Evolutionary conservation across 2,329 filamentous ascomycete genomes (phyloP), one percentile per base, ranked within the genome.

Genomic region (Coleophoma crateriformis): DNA sequence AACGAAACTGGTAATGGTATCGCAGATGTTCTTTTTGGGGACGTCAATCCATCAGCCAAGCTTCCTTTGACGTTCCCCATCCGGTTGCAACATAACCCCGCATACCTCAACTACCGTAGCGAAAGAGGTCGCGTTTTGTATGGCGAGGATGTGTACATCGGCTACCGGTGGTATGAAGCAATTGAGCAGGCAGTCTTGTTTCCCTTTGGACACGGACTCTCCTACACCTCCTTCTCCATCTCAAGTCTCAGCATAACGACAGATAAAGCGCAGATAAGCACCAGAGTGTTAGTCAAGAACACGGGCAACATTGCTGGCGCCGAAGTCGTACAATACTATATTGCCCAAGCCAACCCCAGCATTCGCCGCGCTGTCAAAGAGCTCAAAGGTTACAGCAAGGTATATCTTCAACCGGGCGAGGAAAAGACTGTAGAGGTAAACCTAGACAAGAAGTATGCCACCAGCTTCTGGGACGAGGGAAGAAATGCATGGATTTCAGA

Each of bases 1-100:
- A 88, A 91, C 60, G 88, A 92, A 70, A 84, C 84, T 8, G 88
- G 87, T 7, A 89, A 90, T 61, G 84, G 82, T 11, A 84, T 92
- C 53, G 87, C 85, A 0, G 87, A 91, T 56, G 77, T 90, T 2
- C 73, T 91, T 27, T 87, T 88, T 53, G 88, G 87, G 43, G 78
- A 84, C 53, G 76, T 79, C 46, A 90, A 86, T 61, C 88, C 88
- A 0, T 84, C 81, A 37, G 87, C 81, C 17, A 89, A 89, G 64
- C 73, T 90, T 38, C 35, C 35, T n/a, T 14, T 84, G 34, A 82
- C 75, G 1, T 84, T 84, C 67, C 82, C 81, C 1, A 69, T 67
- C 35, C 68, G 68, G 14, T 61, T 76, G 7, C 72, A 79, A 58
- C 77, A 82, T 58, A 84, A 81, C 57, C 81, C 81, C 3, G 77